These are phyloP conservation scores for Populus hybrid DNA, from an alignment of 441 rosid species.

Conservation along the genomic window DNA sequence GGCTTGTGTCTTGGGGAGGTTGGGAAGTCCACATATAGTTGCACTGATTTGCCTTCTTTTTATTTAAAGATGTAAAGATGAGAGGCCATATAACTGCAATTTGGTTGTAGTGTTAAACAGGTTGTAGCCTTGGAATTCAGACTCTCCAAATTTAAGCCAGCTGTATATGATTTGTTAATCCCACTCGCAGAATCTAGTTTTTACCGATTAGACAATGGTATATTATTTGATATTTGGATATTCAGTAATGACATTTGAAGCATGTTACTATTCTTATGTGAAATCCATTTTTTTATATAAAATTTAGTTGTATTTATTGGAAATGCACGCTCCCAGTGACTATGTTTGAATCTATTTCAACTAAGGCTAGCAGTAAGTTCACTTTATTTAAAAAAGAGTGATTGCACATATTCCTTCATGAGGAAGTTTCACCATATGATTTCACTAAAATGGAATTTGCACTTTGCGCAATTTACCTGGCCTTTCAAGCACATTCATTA, in stretches of 20 bases:
- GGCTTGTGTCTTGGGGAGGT: neutral
- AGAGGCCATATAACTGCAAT: neutral
- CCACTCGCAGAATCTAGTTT: neutral
- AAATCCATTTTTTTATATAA: too few relatives aligned
- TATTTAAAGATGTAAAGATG: neutral
- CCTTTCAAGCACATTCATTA: neutral
- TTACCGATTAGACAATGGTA: neutral
- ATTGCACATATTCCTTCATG: neutral
- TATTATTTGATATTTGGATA: too few relatives aligned
- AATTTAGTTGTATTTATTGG: neutral
- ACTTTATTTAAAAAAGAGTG: neutral
- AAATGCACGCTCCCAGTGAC: neutral
- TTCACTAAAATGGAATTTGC: neutral
- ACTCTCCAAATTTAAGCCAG: neutral
- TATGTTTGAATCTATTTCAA: neutral
- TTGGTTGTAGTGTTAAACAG: neutral
- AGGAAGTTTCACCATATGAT: neutral
- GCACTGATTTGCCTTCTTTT: neutral
- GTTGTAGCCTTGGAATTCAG: neutral
- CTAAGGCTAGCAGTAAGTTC: neutral
- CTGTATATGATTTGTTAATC: neutral
- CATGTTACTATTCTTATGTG: too few relatives aligned
- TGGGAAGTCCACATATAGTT: neutral
- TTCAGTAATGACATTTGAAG: too few relatives aligned
- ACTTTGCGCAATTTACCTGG: neutral